Evolutionary conservation across 192 early-diverging fungal species (phyloP).

Genomic region (Coemansia sp.): DNA sequence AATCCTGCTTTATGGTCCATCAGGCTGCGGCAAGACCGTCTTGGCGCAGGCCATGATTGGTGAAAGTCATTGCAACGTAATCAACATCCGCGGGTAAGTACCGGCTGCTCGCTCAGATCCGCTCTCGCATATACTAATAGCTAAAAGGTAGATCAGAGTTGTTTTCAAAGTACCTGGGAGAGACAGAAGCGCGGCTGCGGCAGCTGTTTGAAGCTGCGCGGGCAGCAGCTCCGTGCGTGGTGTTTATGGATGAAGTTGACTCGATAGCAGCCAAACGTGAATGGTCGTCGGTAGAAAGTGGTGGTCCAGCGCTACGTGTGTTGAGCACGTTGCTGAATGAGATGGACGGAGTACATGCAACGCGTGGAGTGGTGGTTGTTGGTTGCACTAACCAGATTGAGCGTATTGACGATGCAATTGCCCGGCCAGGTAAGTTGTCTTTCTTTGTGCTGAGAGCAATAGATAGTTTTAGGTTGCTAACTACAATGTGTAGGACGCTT

Average conservation of each 20-base stretch:
- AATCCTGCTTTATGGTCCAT: conserved; percentile 86
- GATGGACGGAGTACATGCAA: conserved; percentile 93
- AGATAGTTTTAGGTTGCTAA: not conserved
- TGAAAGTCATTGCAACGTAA: conserved; percentile 78
- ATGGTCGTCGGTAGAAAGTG: conserved; percentile 55
- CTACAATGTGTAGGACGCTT: conserved; percentile 62
- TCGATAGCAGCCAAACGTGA: conserved; percentile 79
- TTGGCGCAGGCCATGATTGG: conserved; percentile 77
- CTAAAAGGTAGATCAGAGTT: conserved; percentile 64
- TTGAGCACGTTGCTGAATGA: conserved; percentile 95
- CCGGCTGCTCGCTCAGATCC: too few relatives aligned
- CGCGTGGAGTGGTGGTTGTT: conserved; percentile 80
- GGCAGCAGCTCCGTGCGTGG: conserved; percentile 80
- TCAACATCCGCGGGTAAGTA: conserved; percentile 76
- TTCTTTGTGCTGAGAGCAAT: not conserved
- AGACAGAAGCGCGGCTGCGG: conserved; percentile 82
- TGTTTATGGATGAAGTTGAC: conserved; percentile 96
- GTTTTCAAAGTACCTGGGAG: conserved; percentile 95
- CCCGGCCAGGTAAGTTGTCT: conserved; percentile 61
- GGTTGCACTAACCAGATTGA: conserved; percentile 90
- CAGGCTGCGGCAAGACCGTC: conserved; percentile 91
- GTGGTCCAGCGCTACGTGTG: conserved; percentile 84
- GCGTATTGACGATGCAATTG: conserved; percentile 81
- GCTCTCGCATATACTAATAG: conserved; percentile 20
- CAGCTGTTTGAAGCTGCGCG: conserved; percentile 80